Evolutionary conservation across 208 protist genomes (phyloP).

Genomic region (Borovskyia barvae): DNA sequence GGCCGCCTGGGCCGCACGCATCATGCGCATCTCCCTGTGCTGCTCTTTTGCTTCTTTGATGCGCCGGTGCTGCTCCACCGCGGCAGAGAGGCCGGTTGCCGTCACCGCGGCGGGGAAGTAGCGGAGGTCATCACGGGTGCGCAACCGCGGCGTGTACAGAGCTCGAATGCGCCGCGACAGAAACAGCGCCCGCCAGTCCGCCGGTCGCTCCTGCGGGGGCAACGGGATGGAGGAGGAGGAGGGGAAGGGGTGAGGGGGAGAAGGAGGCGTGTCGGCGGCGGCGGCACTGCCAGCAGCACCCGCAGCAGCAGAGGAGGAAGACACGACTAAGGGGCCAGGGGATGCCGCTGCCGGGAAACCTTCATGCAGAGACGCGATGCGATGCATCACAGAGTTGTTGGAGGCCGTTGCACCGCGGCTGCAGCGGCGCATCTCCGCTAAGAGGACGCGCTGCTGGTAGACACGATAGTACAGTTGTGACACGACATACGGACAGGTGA

Average conservation of each 20-base stretch:
- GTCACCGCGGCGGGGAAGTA: slow-evolving; percentile 86
- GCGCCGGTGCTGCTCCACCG: slow-evolving; percentile 60
- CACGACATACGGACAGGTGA: slow-evolving; percentile 69
- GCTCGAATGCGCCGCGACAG: slow-evolving; percentile 37
- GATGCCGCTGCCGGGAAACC: neutral
- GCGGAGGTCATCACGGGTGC: slow-evolving; percentile 74
- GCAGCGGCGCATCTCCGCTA: slow-evolving; percentile 3
- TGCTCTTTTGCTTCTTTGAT: slow-evolving; percentile 51
- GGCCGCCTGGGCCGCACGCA: slow-evolving; percentile 12
- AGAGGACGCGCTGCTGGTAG: slow-evolving; percentile 21
- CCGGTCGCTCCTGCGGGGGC: slow-evolving; percentile 35
- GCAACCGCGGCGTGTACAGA: slow-evolving; percentile 67
- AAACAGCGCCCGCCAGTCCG: slow-evolving; percentile 71
- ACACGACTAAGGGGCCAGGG: neutral
- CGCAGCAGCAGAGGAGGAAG: neutral
- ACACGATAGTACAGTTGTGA: slow-evolving; percentile 75
- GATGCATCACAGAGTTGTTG: slow-evolving; percentile 5
- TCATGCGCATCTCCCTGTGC: slow-evolving; percentile 27
- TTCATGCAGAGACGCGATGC: neutral
- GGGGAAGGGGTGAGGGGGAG: neutral
- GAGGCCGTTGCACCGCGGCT: neutral
- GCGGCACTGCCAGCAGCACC: neutral
- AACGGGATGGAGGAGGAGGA: neutral
- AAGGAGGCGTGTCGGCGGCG: too few species aligned
- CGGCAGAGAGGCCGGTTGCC: slow-evolving; percentile 62